Evolutionary conservation across 495 filamentous ascomycete genomes (phyloP), one percentile per base, ranked within the genome.

Genomic region (Pseudevernia furfuracea): DNA sequence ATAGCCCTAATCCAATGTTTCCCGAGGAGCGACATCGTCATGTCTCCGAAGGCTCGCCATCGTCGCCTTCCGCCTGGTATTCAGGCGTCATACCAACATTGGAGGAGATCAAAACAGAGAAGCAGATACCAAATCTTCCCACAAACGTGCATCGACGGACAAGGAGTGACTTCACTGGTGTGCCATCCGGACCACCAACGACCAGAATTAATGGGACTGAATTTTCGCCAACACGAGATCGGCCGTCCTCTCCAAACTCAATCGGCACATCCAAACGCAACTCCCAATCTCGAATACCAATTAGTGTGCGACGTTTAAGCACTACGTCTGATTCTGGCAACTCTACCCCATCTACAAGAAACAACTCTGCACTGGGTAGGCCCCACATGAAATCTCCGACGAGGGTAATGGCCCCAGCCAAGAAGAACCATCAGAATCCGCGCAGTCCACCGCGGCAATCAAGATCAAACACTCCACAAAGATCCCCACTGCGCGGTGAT

Each of bases 41-140:
- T 67, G 46, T 74, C 63, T 34, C 67, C 30, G 70, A 72, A 48
- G 60, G 71, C 10, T 76, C 81, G 6, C 79, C 79, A 17, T 76
- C 83, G 59, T 84, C 84, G 3, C 82, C 81, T 3, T 80, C 80
- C 34, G 80, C 81, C 28, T 84, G 82, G 82, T 84, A 83, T 69
- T 72, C 79, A 21, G 79, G 79, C 32, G 72, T 73, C 23, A 76
- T 76, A 23, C 75, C 78, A 56, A 79, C 79, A 58, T 66, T 82
- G 15, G 80, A 83, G 61, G 77, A 76, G 28, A 78, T 81, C 28
- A 74, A 79, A 46, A 71, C 66, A 1, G 71, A 70, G 21, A 69
- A 61, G 41, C 49, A 68, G n/a, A 73, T 67, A 57, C 63, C 72
- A 55, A 58, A 70, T 41, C 52, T 68, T 52, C 65, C 62, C 15